Base-by-base conservation (phyloP, 192 early-diverging fungal genomes). In the Backusella psychrophila region DNA sequence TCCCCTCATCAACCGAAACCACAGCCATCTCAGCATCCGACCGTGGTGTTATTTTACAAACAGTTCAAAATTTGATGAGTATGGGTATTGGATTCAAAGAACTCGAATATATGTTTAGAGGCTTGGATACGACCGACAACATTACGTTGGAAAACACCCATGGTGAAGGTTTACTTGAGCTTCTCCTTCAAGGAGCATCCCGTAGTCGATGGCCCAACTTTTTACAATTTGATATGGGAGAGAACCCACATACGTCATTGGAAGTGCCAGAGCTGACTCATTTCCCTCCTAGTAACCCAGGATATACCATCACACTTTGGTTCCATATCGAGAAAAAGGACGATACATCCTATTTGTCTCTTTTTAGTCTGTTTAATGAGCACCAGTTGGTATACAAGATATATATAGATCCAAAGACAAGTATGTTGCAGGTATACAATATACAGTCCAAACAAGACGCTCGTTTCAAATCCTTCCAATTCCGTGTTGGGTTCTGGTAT, bases 291-390 rank as follows among this genome's bases (percentile, higher is more conserved):
- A 77, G 74, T 9, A 83, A 38, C 44, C 76, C 80, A 2, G 88
- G 88, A 29, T 92, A 92, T 69, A 90, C 89, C 6, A 80, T 91
- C 66, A 73, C 88, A 49, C 71, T 74, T 0, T 92, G 91, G 91
- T 68, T 92, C 35, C 85, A 87, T 44, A 84, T 92, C 29, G 88
- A 92, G 77, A 84, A 80, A 33, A 85, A 83, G 59, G 90, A 91
- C 56, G 77, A 81, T 9, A 71, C 78, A 4, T 42, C 75, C 1
- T 68, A 83, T 5, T 73, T 90, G 26, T 77, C 77, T 7, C 76
- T 92, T 11, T 72, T 91, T 11, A 81, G 82, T 4, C 76, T 90
- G 5, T 81, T 87, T 44, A 63, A 12, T 29, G 83, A 86, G 52
- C 75, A 86, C n/a, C 74, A 74, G 8, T 80, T 82, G 21, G 9